Evolutionary conservation across 306 rosid species (phyloP).

Genomic region (Prunus mongolica): DNA sequence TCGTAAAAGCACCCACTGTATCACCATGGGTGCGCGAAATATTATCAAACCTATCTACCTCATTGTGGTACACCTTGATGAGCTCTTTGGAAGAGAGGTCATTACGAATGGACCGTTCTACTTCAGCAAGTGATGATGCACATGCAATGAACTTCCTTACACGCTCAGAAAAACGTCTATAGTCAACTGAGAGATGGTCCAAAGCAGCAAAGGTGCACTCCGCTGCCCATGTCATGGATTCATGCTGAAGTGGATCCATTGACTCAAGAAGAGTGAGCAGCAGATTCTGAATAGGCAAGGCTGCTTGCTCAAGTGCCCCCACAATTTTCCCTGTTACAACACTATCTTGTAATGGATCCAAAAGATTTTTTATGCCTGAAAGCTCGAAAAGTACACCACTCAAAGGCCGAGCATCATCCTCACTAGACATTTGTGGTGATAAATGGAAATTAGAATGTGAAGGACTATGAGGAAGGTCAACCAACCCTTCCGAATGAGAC

Average conservation of each 20-base stretch:
- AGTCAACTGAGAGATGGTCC: slow-evolving; percentile 14
- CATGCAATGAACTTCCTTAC: slow-evolving; percentile 22
- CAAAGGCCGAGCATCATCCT: background rate
- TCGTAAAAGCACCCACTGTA: background rate
- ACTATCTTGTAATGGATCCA: background rate
- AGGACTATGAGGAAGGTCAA: background rate
- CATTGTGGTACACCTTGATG: background rate
- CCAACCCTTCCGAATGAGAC: background rate
- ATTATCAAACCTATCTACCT: slow-evolving; percentile 1
- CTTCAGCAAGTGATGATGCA: slow-evolving; percentile 16
- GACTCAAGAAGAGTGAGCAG: slow-evolving; percentile 21
- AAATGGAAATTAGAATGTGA: background rate
- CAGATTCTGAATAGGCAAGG: slow-evolving; percentile 3
- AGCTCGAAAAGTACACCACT: slow-evolving; percentile 11
- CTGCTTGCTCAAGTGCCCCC: slow-evolving; percentile 1
- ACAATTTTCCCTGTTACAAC: background rate
- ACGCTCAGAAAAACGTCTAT: slow-evolving; percentile 4
- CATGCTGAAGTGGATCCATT: slow-evolving; percentile 4
- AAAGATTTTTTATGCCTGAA: background rate
- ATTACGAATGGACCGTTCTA: background rate
- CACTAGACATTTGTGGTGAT: background rate
- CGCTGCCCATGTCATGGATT: slow-evolving; percentile 6
- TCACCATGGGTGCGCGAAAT: background rate
- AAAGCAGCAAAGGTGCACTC: background rate
- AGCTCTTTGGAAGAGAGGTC: slow-evolving; percentile 11